A percentile compares a stretch with the other conserved stretches of the same genome.
Evolutionary conservation across 177 flowering plant genomes (phyloP).

Genomic region (Vitis hybrid): DNA sequence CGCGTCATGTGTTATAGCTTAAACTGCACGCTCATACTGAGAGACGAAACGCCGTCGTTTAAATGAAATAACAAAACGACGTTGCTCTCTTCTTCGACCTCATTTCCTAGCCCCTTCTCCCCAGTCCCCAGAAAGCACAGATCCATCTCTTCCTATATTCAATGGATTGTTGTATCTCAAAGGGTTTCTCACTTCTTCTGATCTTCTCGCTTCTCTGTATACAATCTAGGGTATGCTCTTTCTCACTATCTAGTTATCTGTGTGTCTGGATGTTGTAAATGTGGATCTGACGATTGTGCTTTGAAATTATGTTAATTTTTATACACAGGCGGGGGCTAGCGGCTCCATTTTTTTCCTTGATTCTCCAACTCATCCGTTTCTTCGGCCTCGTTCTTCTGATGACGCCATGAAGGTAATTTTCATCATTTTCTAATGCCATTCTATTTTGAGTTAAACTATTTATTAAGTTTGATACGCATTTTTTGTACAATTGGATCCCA

Average conservation of each 20-base stretch:
- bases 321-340: constrained; percentile 30
- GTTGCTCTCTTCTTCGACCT: neutral
- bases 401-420: constrained; percentile 29
- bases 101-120: neutral
- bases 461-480: neutral
- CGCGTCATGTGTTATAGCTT: too few relatives aligned
- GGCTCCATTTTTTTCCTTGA: constrained; percentile 60
- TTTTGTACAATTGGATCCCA: too few relatives aligned
- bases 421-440: neutral
- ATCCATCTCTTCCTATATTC: constrained; percentile 14
- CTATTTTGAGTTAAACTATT: neutral
- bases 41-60: neutral
- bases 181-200: constrained; percentile 20
- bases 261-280: neutral
- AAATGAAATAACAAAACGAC: too few relatives aligned
- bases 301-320: constrained; percentile 9
- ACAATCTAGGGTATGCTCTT: constrained; percentile 30
- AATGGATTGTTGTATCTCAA: constrained; percentile 24
- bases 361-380: constrained; percentile 28
- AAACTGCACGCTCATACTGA: neutral
- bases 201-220: constrained; percentile 29
- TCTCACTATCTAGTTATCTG: neutral
- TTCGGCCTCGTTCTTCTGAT: constrained; percentile 40
- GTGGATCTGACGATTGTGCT: constrained; percentile 14
- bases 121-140: constrained; percentile 1